Evolutionary conservation across 257 asterid genomes (phyloP).

Genomic region (Apocynum venetum): DNA sequence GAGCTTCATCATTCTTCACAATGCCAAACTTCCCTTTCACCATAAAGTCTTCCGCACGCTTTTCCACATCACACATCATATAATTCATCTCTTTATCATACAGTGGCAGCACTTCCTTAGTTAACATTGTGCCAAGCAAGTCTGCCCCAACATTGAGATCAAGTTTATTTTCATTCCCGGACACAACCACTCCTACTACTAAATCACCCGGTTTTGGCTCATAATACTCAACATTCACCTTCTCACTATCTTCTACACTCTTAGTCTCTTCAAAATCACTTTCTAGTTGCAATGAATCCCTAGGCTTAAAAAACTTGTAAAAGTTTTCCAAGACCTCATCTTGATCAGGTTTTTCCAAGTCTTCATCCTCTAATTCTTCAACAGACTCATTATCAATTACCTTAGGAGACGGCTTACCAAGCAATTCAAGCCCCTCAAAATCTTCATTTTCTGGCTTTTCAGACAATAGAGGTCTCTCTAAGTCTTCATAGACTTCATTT

Average conservation of each 20-base stretch:
- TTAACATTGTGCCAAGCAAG: conserved; percentile 80
- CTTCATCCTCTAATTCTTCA: conserved; percentile 45
- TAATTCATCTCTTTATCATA: conserved; percentile 71
- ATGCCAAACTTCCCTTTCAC: conserved; percentile 73
- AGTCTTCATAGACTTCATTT: conserved; percentile 53
- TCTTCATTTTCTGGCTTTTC: conserved; percentile 36
- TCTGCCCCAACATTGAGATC: conserved; percentile 92
- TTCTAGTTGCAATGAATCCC: conserved; percentile 38
- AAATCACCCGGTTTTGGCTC: conserved; percentile 82
- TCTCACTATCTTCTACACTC: conserved; percentile 26
- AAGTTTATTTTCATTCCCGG: conserved; percentile 87
- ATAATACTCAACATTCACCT: conserved; percentile 65
- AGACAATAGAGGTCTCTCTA: conserved; percentile 33
- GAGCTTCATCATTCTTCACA: conserved; percentile 59
- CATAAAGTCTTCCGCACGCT: conserved; percentile 53
- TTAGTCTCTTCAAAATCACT: conserved; percentile 19
- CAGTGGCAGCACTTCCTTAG: conserved; percentile 90
- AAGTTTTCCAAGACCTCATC: conserved; percentile 74
- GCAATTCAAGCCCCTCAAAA: conserved; percentile 66
- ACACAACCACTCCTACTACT: conserved; percentile 91
- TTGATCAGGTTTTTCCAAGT: conserved; percentile 31
- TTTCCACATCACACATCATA: conserved; percentile 66
- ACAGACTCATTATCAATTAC: conserved; percentile 23
- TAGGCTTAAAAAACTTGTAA: conserved; percentile 56
- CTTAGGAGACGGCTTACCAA: conserved; percentile 66